Conservation (phyloP, 2,329 filamentous ascomycete species). For the Neofusicoccum parvum region DNA sequence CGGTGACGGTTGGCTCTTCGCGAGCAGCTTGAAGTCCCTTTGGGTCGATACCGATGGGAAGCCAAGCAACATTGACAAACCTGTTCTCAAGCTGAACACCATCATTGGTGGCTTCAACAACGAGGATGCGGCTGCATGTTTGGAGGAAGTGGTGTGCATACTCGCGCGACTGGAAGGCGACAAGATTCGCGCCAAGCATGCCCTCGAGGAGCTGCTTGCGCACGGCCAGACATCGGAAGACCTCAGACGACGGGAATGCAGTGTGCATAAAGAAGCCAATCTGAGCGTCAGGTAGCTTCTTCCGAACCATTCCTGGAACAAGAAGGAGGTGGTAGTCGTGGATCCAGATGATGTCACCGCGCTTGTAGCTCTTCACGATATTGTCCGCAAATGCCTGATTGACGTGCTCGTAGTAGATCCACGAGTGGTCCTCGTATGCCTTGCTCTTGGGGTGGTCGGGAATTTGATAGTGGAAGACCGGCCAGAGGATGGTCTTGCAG, state of each 20-base stretch:
- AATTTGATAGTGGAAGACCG: conserved; percentile 97
- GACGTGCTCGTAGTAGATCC: conserved; percentile 89
- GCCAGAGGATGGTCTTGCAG: conserved; percentile 97
- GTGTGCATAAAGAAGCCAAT: conserved; percentile 97
- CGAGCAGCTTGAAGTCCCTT: conserved; percentile 72
- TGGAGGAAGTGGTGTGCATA: conserved; percentile 94
- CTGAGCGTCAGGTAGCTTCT: conserved; percentile 87
- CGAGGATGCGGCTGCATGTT: conserved; percentile 87
- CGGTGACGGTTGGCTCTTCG: conserved; percentile 69
- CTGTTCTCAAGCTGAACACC: conserved; percentile 90
- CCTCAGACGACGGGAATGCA: conserved; percentile 93
- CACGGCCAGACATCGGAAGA: conserved; percentile 87
- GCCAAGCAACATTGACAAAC: conserved; percentile 83
- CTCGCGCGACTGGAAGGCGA: conserved; percentile 92
- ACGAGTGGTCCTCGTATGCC: conserved; percentile 94
- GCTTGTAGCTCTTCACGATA: conserved; percentile 90
- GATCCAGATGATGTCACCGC: conserved; percentile 89
- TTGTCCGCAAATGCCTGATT: conserved; percentile 92
- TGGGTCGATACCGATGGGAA: conserved; percentile 91
- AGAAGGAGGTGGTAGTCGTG: conserved; percentile 94
- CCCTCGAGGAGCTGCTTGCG: conserved; percentile 87
- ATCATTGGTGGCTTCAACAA: conserved; percentile 85
- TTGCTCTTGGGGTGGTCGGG: conserved; percentile 98
- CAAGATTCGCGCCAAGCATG: conserved; percentile 87
- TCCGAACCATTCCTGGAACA: conserved; percentile 84